Evolutionary conservation across 331 rosid genomes (phyloP).

Genomic region (Phaseolus coccineus): DNA sequence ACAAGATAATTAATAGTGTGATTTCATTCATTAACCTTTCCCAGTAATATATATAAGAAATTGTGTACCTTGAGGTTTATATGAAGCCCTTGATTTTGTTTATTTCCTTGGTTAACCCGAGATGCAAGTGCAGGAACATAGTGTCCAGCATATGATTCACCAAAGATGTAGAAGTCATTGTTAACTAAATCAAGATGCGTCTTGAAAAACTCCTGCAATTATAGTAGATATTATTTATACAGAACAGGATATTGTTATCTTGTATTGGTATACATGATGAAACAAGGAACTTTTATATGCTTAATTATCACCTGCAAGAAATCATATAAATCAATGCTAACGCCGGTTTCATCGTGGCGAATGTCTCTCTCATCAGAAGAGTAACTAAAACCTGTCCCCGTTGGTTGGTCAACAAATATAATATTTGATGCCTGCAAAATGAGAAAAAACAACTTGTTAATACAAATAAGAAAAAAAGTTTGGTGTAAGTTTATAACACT

Average conservation of each 20-base stretch:
- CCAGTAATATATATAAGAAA: neutral
- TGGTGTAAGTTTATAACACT: neutral
- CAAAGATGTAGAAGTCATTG: conserved; percentile 88
- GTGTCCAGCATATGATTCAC: conserved; percentile 97
- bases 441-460: neutral
- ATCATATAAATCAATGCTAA: conserved; percentile 84
- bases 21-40: neutral
- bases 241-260: neutral
- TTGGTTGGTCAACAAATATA: conserved; percentile 86
- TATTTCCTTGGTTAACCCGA: conserved; percentile 78
- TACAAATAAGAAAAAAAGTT: neutral
- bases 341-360: conserved; percentile 72
- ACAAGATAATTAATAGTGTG: neutral
- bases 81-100: conserved; percentile 62
- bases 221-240: neutral
- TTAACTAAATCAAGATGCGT: conserved; percentile 64
- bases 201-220: conserved; percentile 70
- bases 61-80: conserved; percentile 75
- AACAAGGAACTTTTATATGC: neutral
- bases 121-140: conserved; percentile 92
- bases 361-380: conserved; percentile 57
- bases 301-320: conserved; percentile 70
- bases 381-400: conserved; percentile 90
- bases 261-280: neutral
- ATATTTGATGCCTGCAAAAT: conserved; percentile 74